Evolutionary conservation across 768 basidiomycete species (phyloP), one percentile per base, ranked within the genome.

Genomic region (Arthromyces matolae): DNA sequence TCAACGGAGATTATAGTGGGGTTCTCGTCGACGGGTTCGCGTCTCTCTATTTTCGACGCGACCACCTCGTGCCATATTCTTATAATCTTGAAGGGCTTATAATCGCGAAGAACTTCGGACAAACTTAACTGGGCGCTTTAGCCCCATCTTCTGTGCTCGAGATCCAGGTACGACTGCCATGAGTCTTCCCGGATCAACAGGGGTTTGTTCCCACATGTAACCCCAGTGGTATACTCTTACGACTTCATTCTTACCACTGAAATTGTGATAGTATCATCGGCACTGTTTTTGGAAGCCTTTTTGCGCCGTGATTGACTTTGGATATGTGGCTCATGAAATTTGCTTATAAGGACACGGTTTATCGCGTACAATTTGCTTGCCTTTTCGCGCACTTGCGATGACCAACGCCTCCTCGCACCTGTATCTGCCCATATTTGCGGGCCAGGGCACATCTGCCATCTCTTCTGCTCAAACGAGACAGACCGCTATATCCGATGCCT

Each of bases 341-440:
- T 55, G 23, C 36, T 54, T 54, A 57, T 59, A 52, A 54, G 46
- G 35, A 47, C 43, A 35, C 38, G 42, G 35, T 45, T 33, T 40
- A 19, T 47, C 40, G 49, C 20, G 39, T 43, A 19, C 40, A 19
- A 24, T n/a, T 46, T 32, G 34, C 27, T 42, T 39, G 29, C 25
- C 10, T 37, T 33, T 39, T 45, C 18, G 12, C 50, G 8, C 43
- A 31, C 33, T 45, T 45, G 32, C 33, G 34, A 56, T 59, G 57
- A 16, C 18, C 18, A 38, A n/a, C 31, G 35, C 20, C 20, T 38
- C 45, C 23, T 29, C 45, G 25, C n/a, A 33, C 7, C 38, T 69
- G 33, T 45, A 68, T 49, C 55, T 83, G 36, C 81, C 78, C 3
- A 61, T 81, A 14, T 84, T 84, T 54, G 69, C 77, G 35, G 81